Evolutionary conservation across 1,139 yeast species (phyloP).

Genomic region (Debaryomyces psychrophilus): DNA sequence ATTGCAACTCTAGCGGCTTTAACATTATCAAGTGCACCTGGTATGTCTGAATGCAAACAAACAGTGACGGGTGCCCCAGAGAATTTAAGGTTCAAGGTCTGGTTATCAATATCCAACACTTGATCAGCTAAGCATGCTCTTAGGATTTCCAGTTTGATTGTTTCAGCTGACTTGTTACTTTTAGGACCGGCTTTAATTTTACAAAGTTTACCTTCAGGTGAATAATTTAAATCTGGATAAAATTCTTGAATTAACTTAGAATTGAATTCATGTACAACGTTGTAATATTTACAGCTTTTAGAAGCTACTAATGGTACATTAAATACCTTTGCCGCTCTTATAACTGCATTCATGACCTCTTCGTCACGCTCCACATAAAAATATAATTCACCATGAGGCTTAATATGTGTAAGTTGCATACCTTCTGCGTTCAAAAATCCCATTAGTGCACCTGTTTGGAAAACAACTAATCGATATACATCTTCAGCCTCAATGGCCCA

Average conservation of each 20-base stretch:
- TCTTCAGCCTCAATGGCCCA: conserved; percentile 39
- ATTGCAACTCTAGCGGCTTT: conserved; percentile 30
- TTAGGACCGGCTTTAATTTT: no score
- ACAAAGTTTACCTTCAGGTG: conserved; percentile 24
- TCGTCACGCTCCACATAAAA: conserved; percentile 38
- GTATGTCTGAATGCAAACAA: conserved; percentile 43
- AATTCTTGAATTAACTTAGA: conserved; percentile 33
- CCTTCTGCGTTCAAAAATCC: conserved; percentile 40
- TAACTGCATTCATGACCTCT: conserved; percentile 35
- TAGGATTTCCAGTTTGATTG: no score
- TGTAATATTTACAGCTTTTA: conserved; percentile 25
- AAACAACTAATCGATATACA: conserved; percentile 34
- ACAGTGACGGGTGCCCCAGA: conserved; percentile 31
- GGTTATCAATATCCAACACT: no score
- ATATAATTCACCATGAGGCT: conserved; percentile 42
- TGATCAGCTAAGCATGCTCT: no score
- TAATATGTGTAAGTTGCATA: conserved; percentile 32
- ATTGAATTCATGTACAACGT: conserved; percentile 23
- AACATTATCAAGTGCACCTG: conserved; percentile 36
- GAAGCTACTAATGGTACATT: conserved; percentile 29
- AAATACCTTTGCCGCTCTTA: conserved; percentile 38
- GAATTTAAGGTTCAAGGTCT: conserved; percentile 22
- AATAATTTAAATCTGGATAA: conserved; percentile 39
- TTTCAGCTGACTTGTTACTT: no score
- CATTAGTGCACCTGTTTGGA: conserved; percentile 42